A percentile compares a stretch with the other conserved stretches of the same genome.
Conservation (phyloP, 169 alveolate genomes). For the Eimeria maxima region DNA sequence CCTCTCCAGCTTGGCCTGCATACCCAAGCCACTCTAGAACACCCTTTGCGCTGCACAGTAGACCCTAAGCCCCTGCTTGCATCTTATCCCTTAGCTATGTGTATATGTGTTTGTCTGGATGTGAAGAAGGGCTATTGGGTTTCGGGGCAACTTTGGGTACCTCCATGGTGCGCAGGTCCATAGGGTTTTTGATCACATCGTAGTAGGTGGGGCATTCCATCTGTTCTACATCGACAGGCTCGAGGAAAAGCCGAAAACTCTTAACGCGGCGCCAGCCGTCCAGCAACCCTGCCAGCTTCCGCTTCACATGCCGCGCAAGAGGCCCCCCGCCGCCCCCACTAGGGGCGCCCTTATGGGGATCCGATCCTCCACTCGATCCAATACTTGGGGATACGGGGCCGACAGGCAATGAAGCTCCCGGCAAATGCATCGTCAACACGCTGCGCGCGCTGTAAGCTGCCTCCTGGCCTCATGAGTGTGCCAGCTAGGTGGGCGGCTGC, state of each 20-base stretch:
- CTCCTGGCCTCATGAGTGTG: not conserved
- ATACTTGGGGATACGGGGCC: not conserved
- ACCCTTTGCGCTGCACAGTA: not conserved
- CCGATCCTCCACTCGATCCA: slow-evolving; percentile 6
- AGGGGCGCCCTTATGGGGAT: slow-evolving; percentile 19
- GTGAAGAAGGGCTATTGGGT: not conserved
- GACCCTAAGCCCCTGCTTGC: not conserved
- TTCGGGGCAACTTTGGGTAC: not conserved
- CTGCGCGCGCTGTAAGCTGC: not conserved
- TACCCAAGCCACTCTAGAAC: not conserved
- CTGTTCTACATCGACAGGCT: slow-evolving; percentile 76
- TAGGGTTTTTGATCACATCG: slow-evolving; percentile 71
- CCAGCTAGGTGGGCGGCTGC: not conserved
- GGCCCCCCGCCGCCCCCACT: slow-evolving; percentile 4
- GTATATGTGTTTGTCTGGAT: not conserved
- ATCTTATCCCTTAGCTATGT: not conserved
- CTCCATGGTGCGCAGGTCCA: slow-evolving; percentile 83
- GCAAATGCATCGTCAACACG: slow-evolving; percentile 23
- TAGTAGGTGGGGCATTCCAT: slow-evolving; percentile 83
- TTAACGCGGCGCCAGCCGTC: slow-evolving; percentile 77
- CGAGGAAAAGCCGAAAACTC: slow-evolving; percentile 78
- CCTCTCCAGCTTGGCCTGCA: slow-evolving; percentile 72
- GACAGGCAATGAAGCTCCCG: not conserved
- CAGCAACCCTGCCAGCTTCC: slow-evolving; percentile 78
- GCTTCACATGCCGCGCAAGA: slow-evolving; percentile 78